These are phyloP conservation scores for Termitomyces sp. DNA, from an alignment of 768 basidiomycete genomes.

Conservation along the genomic window DNA sequence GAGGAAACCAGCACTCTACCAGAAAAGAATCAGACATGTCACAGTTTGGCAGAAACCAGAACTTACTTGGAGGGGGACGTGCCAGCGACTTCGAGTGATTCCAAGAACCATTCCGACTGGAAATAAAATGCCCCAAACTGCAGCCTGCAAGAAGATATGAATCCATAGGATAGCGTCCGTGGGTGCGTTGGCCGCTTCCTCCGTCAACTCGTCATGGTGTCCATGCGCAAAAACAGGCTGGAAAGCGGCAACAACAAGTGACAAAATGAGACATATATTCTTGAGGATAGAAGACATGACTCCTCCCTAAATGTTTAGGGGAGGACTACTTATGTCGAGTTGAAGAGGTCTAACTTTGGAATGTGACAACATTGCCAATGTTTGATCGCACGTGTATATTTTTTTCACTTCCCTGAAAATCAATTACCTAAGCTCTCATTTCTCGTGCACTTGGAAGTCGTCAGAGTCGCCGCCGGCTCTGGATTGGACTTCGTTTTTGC, in stretches of 20 bases:
- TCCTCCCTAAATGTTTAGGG: constrained; percentile 5
- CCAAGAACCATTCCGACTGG: constrained; percentile 80
- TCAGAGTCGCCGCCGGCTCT: constrained; percentile 3
- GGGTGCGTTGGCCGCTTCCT: constrained; percentile 58
- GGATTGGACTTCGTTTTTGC: constrained; percentile 2
- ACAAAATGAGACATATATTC: constrained; percentile 5
- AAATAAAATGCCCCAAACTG: constrained; percentile 84
- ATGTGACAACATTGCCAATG: constrained; percentile 5
- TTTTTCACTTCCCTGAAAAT: neutral
- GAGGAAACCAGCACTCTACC: constrained; percentile 58
- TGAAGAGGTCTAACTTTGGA: constrained; percentile 1
- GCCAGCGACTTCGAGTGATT: constrained; percentile 77
- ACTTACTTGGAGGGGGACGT: constrained; percentile 80
- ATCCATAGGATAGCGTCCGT: constrained; percentile 78
- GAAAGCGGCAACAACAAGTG: constrained; percentile 4
- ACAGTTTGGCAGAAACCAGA: neutral
- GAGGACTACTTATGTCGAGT: neutral
- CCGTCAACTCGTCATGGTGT: constrained; percentile 58
- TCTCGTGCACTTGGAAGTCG: constrained; percentile 3
- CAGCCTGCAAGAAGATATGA: constrained; percentile 73
- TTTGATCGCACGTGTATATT: neutral
- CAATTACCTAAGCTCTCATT: constrained; percentile 6
- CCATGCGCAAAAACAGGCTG: constrained; percentile 41
- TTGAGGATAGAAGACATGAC: constrained; percentile 2
- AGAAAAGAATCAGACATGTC: neutral